phyloP scores from a whole-genome alignment of 2,329 filamentous ascomycete genomes.

The Nigrospora oryzae region DNA sequence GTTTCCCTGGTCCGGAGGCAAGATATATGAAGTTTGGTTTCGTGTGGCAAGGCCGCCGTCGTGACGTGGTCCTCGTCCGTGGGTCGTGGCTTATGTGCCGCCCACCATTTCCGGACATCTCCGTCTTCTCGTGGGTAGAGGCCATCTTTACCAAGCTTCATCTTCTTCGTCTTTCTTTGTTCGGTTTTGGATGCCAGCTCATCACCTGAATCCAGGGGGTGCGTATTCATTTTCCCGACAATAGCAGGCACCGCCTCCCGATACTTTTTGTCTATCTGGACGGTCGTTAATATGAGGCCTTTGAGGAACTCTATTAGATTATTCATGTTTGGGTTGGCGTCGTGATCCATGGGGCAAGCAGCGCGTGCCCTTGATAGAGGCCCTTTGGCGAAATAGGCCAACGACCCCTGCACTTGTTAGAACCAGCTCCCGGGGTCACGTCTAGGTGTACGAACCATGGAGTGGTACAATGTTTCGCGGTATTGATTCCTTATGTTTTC shows the following conservation, averaged over 20 bases:
- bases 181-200: slow-evolving; percentile 37
- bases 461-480: slow-evolving; percentile 52
- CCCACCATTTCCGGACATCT: slow-evolving; percentile 64
- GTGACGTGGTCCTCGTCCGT: slow-evolving; percentile 37
- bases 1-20: slow-evolving; percentile 67
- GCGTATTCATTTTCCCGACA: slow-evolving; percentile 46
- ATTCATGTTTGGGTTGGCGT: slow-evolving; percentile 49
- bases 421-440: background rate
- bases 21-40: slow-evolving; percentile 54
- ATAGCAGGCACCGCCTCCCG: slow-evolving; percentile 60
- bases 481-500: slow-evolving; percentile 51
- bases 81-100: slow-evolving; percentile 40
- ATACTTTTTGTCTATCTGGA: slow-evolving; percentile 72
- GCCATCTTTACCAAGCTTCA: slow-evolving; percentile 59
- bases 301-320: slow-evolving; percentile 64
- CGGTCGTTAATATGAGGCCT: slow-evolving; percentile 55
- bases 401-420: slow-evolving; percentile 54
- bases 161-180: slow-evolving; percentile 51
- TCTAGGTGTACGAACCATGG: slow-evolving; percentile 37
- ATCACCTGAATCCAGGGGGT: slow-evolving; percentile 47
- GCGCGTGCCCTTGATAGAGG: slow-evolving; percentile 68
- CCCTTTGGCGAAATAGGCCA: slow-evolving; percentile 80
- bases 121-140: slow-evolving; percentile 60
- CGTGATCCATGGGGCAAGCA: slow-evolving; percentile 56
- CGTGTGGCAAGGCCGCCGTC: slow-evolving; percentile 31